These are phyloP conservation scores for Vitis riparia DNA, from an alignment of 164 flowering plant genomes.

Conservation along the genomic window DNA sequence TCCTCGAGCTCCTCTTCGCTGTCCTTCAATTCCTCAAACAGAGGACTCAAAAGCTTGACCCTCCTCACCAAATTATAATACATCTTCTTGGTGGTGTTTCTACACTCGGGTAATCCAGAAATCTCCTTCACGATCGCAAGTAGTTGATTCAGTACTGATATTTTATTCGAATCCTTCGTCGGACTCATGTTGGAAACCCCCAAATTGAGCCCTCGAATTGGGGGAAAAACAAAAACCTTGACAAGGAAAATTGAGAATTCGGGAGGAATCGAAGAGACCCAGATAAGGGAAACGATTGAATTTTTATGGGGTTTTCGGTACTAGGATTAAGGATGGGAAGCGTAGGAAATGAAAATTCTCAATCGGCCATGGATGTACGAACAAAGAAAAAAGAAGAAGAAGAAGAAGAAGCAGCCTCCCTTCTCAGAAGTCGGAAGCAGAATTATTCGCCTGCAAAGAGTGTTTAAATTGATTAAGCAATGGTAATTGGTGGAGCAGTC, in stretches of 20 bases:
- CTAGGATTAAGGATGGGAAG: no score
- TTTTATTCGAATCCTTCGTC: conserved; percentile 17
- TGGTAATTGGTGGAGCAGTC: no score
- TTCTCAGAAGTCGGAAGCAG: no score
- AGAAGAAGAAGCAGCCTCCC: no score
- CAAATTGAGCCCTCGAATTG: background rate
- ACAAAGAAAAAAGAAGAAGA: no score
- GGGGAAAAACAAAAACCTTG: background rate
- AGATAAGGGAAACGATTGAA: background rate
- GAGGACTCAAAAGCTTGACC: conserved; percentile 78
- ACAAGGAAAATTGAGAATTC: no score
- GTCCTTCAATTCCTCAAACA: conserved; percentile 80
- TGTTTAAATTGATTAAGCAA: no score
- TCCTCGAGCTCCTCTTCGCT: conserved; percentile 29
- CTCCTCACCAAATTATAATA: conserved; percentile 66
- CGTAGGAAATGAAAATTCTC: no score
- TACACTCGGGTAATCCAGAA: conserved; percentile 61
- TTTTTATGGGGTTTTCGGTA: no score
- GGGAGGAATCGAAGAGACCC: background rate
- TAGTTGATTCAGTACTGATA: conserved; percentile 28
- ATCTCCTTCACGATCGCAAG: conserved; percentile 46
- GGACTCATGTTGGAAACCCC: conserved; percentile 8
- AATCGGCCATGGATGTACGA: no score
- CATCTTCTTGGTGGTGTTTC: conserved; percentile 50
- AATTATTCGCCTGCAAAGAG: no score